These are phyloP conservation scores for Pythium grandisporangium DNA, from an alignment of 352 stramenopile genomes.

Conservation along the genomic window DNA sequence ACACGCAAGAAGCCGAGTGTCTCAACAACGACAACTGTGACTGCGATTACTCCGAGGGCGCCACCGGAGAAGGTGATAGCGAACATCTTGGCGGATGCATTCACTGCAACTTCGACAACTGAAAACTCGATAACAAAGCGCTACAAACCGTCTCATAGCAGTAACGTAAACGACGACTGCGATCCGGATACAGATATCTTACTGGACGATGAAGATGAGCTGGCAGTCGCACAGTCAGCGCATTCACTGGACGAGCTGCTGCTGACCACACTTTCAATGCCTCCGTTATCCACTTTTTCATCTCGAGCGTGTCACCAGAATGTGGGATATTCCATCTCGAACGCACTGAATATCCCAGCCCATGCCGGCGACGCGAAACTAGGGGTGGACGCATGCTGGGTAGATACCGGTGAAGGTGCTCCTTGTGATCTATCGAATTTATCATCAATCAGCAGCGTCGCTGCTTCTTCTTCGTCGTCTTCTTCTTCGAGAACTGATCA, in stretches of 20 bases:
- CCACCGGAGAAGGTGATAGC: no score
- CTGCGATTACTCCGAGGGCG: no score
- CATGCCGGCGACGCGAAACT: background rate
- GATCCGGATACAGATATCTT: conserved; percentile 27
- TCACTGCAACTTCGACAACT: conserved; percentile 2
- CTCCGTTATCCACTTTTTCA: conserved; percentile 20
- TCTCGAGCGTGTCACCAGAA: background rate
- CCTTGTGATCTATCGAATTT: no score
- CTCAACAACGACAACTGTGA: no score
- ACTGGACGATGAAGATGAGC: conserved; percentile 42
- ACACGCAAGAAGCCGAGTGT: conserved; percentile 46
- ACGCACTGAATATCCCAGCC: background rate
- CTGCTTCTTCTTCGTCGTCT: no score
- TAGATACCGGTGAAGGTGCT: no score
- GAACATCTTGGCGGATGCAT: conserved; percentile 1
- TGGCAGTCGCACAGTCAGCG: conserved; percentile 44
- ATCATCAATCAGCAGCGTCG: no score
- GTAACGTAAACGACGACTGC: background rate
- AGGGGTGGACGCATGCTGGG: no score
- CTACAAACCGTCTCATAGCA: no score
- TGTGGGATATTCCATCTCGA: no score
- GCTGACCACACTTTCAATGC: conserved; percentile 68
- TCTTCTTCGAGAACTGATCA: conserved; percentile 30
- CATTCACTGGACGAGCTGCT: conserved; percentile 65
- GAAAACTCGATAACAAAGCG: conserved; percentile 11